A percentile compares a stretch with the other conserved stretches of the same genome.
phyloP scores from a whole-genome alignment of 1,284 basidiomycete genomes.

The Ceratobasidium sp. region DNA sequence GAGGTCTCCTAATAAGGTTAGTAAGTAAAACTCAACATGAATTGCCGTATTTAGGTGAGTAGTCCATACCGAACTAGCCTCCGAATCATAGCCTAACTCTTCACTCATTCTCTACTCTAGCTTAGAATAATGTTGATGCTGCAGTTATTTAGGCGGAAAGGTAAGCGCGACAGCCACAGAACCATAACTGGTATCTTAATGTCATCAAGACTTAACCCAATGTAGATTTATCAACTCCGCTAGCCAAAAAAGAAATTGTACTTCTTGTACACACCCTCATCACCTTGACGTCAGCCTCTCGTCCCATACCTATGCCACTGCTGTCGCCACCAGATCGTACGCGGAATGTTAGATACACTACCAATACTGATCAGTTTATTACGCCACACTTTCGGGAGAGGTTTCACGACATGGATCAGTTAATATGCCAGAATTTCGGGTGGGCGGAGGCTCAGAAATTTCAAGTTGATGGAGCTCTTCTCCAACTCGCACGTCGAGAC shows the following conservation, averaged over 20 bases:
- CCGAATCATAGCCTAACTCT: neutral
- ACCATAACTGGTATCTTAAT: neutral
- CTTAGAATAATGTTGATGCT: neutral
- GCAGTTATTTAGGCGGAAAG: neutral
- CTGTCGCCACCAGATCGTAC: neutral
- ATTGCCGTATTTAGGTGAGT: neutral
- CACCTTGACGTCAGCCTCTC: neutral
- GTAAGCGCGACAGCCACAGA: neutral
- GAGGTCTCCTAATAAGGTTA: neutral
- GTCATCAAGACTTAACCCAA: neutral
- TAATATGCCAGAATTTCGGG: neutral
- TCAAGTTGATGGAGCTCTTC: conserved; percentile 51
- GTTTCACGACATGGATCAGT: neutral
- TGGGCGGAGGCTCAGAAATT: conserved; percentile 48
- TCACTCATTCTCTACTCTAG: neutral
- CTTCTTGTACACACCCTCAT: neutral
- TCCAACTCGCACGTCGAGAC: conserved; percentile 54
- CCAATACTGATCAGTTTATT: neutral
- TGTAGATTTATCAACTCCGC: neutral
- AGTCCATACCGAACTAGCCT: neutral
- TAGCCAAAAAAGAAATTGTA: neutral
- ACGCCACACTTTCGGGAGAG: neutral
- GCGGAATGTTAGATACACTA: neutral
- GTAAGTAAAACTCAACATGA: neutral
- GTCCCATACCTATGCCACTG: neutral